phyloP scores from a whole-genome alignment of 768 basidiomycete species.

The Pholiota conissans region DNA sequence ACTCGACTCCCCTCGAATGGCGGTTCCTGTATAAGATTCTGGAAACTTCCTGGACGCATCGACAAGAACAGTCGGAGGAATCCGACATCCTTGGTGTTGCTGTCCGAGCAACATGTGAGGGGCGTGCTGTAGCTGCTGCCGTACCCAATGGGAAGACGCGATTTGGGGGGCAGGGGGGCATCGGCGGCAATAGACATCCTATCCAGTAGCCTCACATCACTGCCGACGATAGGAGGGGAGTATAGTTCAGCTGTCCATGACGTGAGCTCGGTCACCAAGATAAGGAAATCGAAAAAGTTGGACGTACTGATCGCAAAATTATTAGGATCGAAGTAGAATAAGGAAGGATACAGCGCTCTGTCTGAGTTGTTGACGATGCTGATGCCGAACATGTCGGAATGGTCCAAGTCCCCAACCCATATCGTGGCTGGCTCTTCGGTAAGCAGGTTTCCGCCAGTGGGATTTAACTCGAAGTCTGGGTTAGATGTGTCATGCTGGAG shows the following conservation, averaged over 20 bases:
- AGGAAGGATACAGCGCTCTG: conserved; percentile 33
- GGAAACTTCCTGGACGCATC: conserved; percentile 32
- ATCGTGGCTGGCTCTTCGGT: conserved; percentile 26
- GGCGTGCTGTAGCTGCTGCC: conserved; percentile 33
- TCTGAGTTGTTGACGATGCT: conserved; percentile 33
- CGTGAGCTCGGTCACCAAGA: neutral
- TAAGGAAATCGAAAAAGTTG: no score
- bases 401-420: conserved; percentile 23
- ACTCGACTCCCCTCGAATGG: conserved; percentile 24
- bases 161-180: conserved; percentile 23
- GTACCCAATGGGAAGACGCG: conserved; percentile 38
- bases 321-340: conserved; percentile 44
- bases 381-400: conserved; percentile 33
- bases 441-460: conserved; percentile 28
- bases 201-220: neutral
- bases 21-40: conserved; percentile 28
- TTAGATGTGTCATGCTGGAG: conserved; percentile 20
- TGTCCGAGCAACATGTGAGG: conserved; percentile 28
- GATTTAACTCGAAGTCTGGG: conserved; percentile 18
- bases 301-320: conserved; percentile 36
- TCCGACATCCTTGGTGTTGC: conserved; percentile 36
- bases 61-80: conserved; percentile 45
- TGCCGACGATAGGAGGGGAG: neutral
- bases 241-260: conserved; percentile 24
- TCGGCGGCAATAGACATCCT: conserved; percentile 16